These are phyloP conservation scores for Colletotrichum chrysophilum DNA, from an alignment of 2,329 filamentous ascomycete genomes.

Conservation along the genomic window DNA sequence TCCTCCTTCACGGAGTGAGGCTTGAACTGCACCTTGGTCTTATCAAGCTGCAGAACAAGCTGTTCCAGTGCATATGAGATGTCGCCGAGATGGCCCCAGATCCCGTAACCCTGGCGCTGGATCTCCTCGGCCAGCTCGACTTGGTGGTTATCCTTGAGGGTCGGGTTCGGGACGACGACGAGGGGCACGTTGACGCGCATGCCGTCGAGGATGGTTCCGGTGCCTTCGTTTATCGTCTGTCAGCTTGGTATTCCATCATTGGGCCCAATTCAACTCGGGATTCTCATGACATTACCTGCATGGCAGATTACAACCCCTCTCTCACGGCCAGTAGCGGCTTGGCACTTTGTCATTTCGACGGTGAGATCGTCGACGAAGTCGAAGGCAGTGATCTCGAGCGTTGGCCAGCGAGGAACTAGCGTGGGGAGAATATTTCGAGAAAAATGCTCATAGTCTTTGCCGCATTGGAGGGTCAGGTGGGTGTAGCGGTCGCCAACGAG, in stretches of 20 bases:
- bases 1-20: conserved; percentile 1
- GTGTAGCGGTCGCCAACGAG: conserved; percentile 69
- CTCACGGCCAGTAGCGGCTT: conserved; percentile 47
- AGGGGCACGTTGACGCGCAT: conserved; percentile 76
- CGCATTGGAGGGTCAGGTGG: conserved; percentile 80
- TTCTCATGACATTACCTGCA: conserved; percentile 66
- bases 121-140: conserved; percentile 82
- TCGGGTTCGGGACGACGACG: conserved; percentile 87
- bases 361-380: conserved; percentile 69
- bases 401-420: conserved; percentile 29
- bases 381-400: conserved; percentile 65
- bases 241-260: neutral
- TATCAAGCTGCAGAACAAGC: conserved; percentile 11
- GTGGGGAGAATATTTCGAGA: conserved; percentile 28
- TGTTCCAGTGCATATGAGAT: conserved; percentile 20
- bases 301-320: conserved; percentile 86
- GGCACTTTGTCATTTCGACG: conserved; percentile 62
- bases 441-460: conserved; percentile 68
- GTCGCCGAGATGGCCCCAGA: conserved; percentile 38
- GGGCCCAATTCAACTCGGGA: neutral
- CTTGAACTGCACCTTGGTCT: conserved; percentile 14
- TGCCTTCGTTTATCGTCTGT: conserved; percentile 59
- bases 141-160: conserved; percentile 89
- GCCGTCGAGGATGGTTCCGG: conserved; percentile 86
- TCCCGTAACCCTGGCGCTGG: conserved; percentile 74